Conservation (phyloP, 768 basidiomycete genomes). For the Gymnopilus dilepis region DNA sequence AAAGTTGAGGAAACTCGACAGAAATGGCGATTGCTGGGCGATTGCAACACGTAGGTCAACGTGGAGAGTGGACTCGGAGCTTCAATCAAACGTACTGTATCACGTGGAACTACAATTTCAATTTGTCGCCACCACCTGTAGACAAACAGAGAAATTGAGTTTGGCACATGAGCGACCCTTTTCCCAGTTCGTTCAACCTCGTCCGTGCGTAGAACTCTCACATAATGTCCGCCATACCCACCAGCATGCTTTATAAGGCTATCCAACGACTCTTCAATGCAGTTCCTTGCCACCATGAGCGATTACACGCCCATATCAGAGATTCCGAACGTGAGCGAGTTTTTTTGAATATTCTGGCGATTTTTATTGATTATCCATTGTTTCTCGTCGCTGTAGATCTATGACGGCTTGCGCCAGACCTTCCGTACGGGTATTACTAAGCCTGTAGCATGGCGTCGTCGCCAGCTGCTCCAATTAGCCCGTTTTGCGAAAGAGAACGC, state of each 20-base stretch:
- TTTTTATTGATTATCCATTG: too few relatives aligned
- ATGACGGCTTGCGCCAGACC: slow-evolving; percentile 42
- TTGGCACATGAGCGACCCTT: not conserved
- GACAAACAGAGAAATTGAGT: not conserved
- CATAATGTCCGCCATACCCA: not conserved
- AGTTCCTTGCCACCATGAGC: slow-evolving; percentile 10
- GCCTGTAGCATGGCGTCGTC: slow-evolving; percentile 63
- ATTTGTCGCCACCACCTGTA: not conserved
- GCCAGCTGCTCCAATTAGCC: slow-evolving; percentile 68
- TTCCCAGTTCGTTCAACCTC: not conserved
- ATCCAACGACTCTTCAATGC: not conserved
- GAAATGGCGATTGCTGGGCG: too few relatives aligned
- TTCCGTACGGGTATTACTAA: slow-evolving; percentile 57
- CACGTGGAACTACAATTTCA: too few relatives aligned
- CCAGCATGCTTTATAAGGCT: slow-evolving; percentile 1
- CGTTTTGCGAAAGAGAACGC: slow-evolving; percentile 67
- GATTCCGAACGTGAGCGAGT: slow-evolving; percentile 25
- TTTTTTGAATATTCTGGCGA: too few relatives aligned
- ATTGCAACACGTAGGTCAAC: too few relatives aligned
- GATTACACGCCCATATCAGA: slow-evolving; percentile 27
- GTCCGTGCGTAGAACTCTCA: not conserved
- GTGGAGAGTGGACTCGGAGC: too few relatives aligned
- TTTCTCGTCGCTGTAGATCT: slow-evolving; percentile 31
- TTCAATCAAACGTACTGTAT: too few relatives aligned
- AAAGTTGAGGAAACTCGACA: too few relatives aligned